phyloP scores from a whole-genome alignment of 306 rosid genomes.

The Hippophae gyantsensis region DNA sequence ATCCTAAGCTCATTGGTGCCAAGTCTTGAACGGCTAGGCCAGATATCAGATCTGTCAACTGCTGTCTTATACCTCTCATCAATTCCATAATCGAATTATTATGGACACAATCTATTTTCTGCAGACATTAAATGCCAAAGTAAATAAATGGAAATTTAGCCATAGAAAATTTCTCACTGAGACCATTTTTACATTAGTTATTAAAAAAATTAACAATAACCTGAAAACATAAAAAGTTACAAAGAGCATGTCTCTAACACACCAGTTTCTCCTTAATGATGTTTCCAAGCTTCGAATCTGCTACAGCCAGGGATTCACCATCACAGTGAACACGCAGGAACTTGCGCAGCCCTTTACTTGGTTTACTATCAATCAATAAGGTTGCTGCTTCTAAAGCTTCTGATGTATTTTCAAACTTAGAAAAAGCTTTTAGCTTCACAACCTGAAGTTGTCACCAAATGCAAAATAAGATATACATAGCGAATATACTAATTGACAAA shows the following conservation, averaged over 20 bases:
- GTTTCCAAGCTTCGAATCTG: constrained; percentile 86
- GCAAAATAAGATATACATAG: too few relatives aligned
- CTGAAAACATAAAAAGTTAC: neutral
- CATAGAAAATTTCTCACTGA: neutral
- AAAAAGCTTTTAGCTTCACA: constrained; percentile 79
- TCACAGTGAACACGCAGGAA: constrained; percentile 70
- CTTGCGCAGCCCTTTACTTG: constrained; percentile 85
- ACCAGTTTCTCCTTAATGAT: constrained; percentile 86
- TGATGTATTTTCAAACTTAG: constrained; percentile 75
- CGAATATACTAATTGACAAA: too few relatives aligned
- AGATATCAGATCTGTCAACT: constrained; percentile 62
- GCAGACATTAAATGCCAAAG: constrained; percentile 15
- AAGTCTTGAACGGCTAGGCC: constrained; percentile 82
- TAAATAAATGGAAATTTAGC: neutral
- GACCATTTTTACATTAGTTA: constrained; percentile 1
- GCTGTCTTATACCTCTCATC: constrained; percentile 82
- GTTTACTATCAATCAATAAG: constrained; percentile 66
- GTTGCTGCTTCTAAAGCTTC: constrained; percentile 84
- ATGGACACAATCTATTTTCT: constrained; percentile 87
- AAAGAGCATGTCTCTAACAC: neutral
- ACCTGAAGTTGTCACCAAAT: constrained; percentile 29
- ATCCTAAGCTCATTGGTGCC: constrained; percentile 96
- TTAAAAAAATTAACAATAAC: neutral
- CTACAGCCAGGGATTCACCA: constrained; percentile 69
- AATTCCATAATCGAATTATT: constrained; percentile 78